These are phyloP conservation scores for Trichoderma sp. DNA, from an alignment of 2,329 filamentous ascomycete species.

Conservation along the genomic window DNA sequence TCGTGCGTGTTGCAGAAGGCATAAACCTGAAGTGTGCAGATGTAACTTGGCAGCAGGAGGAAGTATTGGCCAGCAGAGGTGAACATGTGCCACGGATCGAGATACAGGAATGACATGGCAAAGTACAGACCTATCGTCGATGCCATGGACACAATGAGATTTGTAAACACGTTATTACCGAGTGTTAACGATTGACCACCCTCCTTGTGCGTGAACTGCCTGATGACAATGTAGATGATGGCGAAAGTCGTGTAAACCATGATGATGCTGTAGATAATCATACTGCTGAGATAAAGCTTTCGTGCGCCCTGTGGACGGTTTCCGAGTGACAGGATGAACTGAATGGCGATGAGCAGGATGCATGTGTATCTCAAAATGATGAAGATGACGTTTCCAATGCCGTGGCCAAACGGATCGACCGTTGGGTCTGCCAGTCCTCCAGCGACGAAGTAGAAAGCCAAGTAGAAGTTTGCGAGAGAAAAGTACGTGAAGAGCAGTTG, in stretches of 20 bases:
- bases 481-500: constrained; percentile 96
- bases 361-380: constrained; percentile 82
- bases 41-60: constrained; percentile 86
- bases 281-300: constrained; percentile 83
- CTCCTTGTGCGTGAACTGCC: constrained; percentile 66
- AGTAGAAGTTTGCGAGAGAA: constrained; percentile 97
- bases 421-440: constrained; percentile 79
- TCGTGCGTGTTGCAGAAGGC: constrained; percentile 99
- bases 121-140: constrained; percentile 95
- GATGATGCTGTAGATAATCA: constrained; percentile 89
- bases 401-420: constrained; percentile 90
- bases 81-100: constrained; percentile 99
- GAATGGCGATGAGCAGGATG: constrained; percentile 85
- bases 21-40: constrained; percentile 97
- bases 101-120: constrained; percentile 92
- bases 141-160: constrained; percentile 85
- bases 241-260: constrained; percentile 96
- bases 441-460: constrained; percentile 97
- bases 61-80: constrained; percentile 93
- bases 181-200: constrained; percentile 56
- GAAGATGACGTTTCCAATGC: constrained; percentile 84
- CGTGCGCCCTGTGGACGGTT: constrained; percentile 95
- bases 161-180: constrained; percentile 90
- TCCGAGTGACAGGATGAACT: constrained; percentile 95
- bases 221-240: constrained; percentile 82